Evolutionary conservation across 176 grass and related monocot genomes (phyloP).

Genomic region (Ananas comosus): DNA sequence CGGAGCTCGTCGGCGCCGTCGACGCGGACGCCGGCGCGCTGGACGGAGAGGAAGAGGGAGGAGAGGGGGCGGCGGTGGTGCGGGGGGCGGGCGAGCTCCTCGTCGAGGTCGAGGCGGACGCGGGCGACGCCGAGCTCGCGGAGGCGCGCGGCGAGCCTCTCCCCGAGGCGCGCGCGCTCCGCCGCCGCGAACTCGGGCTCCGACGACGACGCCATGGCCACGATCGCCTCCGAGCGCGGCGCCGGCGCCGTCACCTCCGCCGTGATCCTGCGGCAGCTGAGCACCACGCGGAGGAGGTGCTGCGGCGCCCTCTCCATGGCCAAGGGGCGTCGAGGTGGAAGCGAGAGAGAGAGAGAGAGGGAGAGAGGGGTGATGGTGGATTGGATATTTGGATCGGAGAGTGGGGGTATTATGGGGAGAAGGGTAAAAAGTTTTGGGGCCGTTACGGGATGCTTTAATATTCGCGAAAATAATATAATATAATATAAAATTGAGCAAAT

Average conservation of each 20-base stretch:
- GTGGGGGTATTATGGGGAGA: no score
- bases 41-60: slow-evolving; percentile 29
- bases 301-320: slow-evolving; percentile 13
- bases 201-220: slow-evolving; percentile 41
- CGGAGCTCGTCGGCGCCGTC: slow-evolving; percentile 27
- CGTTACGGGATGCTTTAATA: background rate
- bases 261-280: slow-evolving; percentile 36
- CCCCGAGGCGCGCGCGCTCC: slow-evolving; percentile 10
- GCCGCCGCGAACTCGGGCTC: slow-evolving; percentile 33
- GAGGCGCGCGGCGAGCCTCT: no score
- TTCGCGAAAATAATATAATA: background rate
- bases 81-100: slow-evolving; percentile 30
- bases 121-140: slow-evolving; percentile 15
- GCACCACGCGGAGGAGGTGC: slow-evolving; percentile 34
- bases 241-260: slow-evolving; percentile 27
- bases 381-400: background rate
- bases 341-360: no score
- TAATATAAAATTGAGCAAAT: background rate
- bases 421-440: no score
- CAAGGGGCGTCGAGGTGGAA: background rate
- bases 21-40: slow-evolving; percentile 27
- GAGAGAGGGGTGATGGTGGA: background rate
- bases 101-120: slow-evolving; percentile 27
- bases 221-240: slow-evolving; percentile 11
- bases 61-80: slow-evolving; percentile 25